Conservation (phyloP, 106 monocot genomes). For the Posidonia australis region DNA sequence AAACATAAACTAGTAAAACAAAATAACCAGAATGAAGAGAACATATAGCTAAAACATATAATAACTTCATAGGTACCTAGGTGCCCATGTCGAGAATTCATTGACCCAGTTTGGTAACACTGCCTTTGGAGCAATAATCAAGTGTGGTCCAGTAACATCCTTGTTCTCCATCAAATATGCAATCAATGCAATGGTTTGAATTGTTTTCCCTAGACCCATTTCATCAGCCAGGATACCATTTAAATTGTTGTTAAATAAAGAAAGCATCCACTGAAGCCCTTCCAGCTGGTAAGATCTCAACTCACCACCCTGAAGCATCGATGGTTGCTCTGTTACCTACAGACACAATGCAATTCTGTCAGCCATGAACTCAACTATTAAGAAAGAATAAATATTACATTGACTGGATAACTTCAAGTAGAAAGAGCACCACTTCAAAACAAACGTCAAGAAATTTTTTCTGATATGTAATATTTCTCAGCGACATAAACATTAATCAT, state of each 20-base stretch:
- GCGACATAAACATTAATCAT: too few species aligned
- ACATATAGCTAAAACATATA: not conserved
- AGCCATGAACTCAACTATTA: not conserved
- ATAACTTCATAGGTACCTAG: conserved; percentile 38
- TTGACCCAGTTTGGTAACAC: conserved; percentile 90
- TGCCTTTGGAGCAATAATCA: conserved; percentile 95
- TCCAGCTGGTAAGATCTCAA: conserved; percentile 91
- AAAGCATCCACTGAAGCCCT: conserved; percentile 99
- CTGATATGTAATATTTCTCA: not conserved
- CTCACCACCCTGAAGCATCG: conserved; percentile 82
- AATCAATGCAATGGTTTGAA: conserved; percentile 86
- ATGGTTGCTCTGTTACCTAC: conserved; percentile 89
- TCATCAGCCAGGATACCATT: conserved; percentile 99
- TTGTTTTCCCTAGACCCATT: conserved; percentile 99
- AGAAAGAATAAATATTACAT: not conserved
- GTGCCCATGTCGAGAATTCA: conserved; percentile 94
- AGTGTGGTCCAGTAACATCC: conserved; percentile 75
- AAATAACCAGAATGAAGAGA: not conserved
- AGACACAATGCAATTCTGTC: not conserved
- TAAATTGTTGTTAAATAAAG: conserved; percentile 94
- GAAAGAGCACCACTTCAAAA: not conserved
- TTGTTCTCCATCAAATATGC: conserved; percentile 89
- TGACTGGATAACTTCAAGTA: too few species aligned
- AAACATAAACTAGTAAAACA: conserved; percentile 4
- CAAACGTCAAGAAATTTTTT: not conserved